Evolutionary conservation across 2,329 filamentous ascomycete species (phyloP).

Genomic region (Cladosporium austrohemisphaericum): DNA sequence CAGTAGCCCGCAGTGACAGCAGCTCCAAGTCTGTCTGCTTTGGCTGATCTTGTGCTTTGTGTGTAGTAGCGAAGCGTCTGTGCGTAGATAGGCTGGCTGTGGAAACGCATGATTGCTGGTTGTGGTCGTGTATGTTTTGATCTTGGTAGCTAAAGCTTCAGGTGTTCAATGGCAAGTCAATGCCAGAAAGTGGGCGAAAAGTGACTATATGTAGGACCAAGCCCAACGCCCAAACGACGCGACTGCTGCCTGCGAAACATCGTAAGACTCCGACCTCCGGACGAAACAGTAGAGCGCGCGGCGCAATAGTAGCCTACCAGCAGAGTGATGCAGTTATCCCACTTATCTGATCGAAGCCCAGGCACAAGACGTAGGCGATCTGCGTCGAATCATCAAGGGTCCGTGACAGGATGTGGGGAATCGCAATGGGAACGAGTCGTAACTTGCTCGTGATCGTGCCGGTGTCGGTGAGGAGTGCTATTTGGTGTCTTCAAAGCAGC

Average conservation of each 20-base stretch:
- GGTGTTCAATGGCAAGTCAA: neutral
- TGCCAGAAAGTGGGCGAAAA: neutral
- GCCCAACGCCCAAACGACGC: neutral
- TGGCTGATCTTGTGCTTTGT: constrained; percentile 20
- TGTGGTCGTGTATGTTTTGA: neutral
- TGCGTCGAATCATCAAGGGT: constrained; percentile 12
- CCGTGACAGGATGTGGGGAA: constrained; percentile 1
- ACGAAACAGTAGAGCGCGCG: neutral
- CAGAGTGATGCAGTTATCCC: constrained; percentile 6
- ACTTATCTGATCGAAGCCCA: constrained; percentile 13
- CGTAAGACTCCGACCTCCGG: constrained; percentile 12
- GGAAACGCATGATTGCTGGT: constrained; percentile 54
- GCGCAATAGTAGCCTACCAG: constrained; percentile 12
- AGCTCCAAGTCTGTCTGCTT: constrained; percentile 27
- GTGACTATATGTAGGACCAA: constrained; percentile 11
- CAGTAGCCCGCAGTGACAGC: constrained; percentile 31
- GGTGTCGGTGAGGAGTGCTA: neutral
- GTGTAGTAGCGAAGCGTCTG: constrained; percentile 29
- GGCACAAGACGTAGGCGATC: constrained; percentile 10
- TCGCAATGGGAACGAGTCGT: neutral
- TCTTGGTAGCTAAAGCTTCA: neutral
- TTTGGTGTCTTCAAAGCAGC: too few relatives aligned
- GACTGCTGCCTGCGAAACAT: constrained; percentile 12
- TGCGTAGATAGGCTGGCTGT: constrained; percentile 20
- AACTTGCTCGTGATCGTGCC: neutral